These are phyloP conservation scores for Pythium volutum DNA, from an alignment of 352 stramenopile species.

Conservation along the genomic window DNA sequence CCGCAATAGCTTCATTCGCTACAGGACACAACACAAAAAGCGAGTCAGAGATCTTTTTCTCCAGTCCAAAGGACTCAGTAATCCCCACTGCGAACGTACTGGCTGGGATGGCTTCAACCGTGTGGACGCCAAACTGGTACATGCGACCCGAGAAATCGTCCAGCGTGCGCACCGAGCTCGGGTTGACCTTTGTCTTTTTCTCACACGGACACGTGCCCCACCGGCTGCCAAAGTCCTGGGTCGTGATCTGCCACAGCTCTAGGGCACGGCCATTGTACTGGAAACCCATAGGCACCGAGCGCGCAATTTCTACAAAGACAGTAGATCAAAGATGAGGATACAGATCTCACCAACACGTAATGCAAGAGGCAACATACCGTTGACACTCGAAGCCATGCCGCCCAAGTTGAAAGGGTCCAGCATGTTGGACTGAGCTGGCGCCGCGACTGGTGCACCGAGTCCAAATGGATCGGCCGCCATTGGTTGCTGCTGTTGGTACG, in stretches of 20 bases:
- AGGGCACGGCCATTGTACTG: conserved; percentile 79
- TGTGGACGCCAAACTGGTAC: conserved; percentile 77
- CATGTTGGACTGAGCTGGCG: conserved; percentile 7
- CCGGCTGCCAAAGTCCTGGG: conserved; percentile 81
- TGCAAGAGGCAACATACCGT: conserved; percentile 35
- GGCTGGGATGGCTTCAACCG: conserved; percentile 77
- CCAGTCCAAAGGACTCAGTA: neutral
- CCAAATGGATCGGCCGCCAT: conserved; percentile 56
- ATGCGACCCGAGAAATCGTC: conserved; percentile 83
- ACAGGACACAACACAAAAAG: conserved; percentile 7
- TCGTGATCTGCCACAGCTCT: conserved; percentile 85
- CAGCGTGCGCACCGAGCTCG: conserved; percentile 73
- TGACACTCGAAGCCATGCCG: conserved; percentile 61
- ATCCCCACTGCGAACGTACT: conserved; percentile 49
- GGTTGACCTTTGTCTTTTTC: conserved; percentile 83
- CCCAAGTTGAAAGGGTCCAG: conserved; percentile 79
- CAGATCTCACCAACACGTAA: neutral
- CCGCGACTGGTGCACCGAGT: conserved; percentile 36
- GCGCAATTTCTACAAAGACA: conserved; percentile 33
- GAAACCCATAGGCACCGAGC: conserved; percentile 37
- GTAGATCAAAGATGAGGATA: neutral
- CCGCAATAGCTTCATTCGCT: conserved; percentile 88
- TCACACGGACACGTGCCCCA: conserved; percentile 83
- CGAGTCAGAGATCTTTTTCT: neutral
- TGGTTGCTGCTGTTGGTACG: conserved; percentile 34